A percentile compares a stretch with the other conserved stretches of the same genome.
Evolutionary conservation across 768 basidiomycete genomes (phyloP).

Genomic region (Suillus paluster): DNA sequence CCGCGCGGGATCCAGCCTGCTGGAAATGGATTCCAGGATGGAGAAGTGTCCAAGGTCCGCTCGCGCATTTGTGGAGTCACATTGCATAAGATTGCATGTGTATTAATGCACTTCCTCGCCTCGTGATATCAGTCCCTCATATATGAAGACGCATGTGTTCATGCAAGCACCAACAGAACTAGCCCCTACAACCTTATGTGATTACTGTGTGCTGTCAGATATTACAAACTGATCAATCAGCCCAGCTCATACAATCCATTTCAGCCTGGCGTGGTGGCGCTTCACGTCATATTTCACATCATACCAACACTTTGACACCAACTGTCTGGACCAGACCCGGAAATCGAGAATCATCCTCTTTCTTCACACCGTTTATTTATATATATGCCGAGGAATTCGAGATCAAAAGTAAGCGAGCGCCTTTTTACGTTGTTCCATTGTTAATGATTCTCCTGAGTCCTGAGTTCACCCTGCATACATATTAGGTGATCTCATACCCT

Average conservation of each 20-base stretch:
- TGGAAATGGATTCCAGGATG: neutral
- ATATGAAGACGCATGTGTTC: neutral
- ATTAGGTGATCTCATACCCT: neutral
- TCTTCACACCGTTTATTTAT: neutral
- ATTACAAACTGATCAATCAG: neutral
- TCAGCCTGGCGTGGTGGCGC: constrained; percentile 1
- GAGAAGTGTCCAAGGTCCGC: constrained; percentile 7
- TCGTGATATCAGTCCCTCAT: neutral
- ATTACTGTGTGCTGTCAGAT: neutral
- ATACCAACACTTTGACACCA: neutral
- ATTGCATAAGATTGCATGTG: neutral
- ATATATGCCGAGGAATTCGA: neutral
- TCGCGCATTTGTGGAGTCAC: neutral
- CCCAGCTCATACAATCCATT: neutral
- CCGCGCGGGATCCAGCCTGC: neutral
- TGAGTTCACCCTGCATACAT: neutral
- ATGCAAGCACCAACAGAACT: neutral
- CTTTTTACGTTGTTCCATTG: neutral
- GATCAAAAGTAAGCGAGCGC: neutral
- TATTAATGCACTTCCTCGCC: neutral
- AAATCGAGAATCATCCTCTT: neutral
- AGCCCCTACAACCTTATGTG: neutral
- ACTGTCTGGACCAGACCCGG: neutral
- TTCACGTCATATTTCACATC: neutral
- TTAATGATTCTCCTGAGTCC: neutral